Base-by-base conservation (phyloP, 2,329 filamentous ascomycete genomes). In the Orbilia javanica region DNA sequence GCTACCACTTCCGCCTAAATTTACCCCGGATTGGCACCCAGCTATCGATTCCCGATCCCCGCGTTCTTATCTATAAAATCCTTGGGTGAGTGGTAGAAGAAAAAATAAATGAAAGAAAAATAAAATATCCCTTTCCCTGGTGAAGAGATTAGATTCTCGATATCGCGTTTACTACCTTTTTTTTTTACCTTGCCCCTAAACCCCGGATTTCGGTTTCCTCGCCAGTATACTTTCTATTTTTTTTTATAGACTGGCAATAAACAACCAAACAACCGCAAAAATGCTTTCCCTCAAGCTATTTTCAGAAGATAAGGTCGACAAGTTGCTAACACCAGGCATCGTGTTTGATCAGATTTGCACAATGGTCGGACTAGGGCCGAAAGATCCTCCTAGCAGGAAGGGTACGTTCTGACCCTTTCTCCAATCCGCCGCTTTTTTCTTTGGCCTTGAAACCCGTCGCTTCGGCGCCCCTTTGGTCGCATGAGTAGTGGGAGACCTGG, bases 301-400 rank as follows among this genome's bases (percentile, higher is more conserved):
- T 63, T 63, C 62, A 22, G 70, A 74, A 48, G 70, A 74, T 46
- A 74, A 63, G 55, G 62, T 70, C 36, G 48, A 62, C 6, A 60
- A 63, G 31, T 52, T 64, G 67, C 74, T 78, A 52, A 78, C 63
- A 0, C 62, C 62, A 10, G 67, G 39, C 25, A 44, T 67, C 60
- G 42, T 73, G 25, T 65, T 78, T 31, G 63, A 67, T 34, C 71
- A 72, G 67, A 52, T 78, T 20, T 48, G 52, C 74, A 72, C 67
- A 68, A 78, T 78, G 74, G 74, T 78, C 44, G 74, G 74, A 39
- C 55, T 78, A 42, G 74, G 74, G 31, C 74, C 74, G 31, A 78
- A 78, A 42, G 67, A 78, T 68, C 78, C 81, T 39, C 81, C 81
- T 6, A 82, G 81, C 74, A 80, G 81, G 69, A 82, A 81, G 76